These are phyloP conservation scores for Trichoderma guizhouense DNA, from an alignment of 2,329 filamentous ascomycete genomes.

Conservation along the genomic window DNA sequence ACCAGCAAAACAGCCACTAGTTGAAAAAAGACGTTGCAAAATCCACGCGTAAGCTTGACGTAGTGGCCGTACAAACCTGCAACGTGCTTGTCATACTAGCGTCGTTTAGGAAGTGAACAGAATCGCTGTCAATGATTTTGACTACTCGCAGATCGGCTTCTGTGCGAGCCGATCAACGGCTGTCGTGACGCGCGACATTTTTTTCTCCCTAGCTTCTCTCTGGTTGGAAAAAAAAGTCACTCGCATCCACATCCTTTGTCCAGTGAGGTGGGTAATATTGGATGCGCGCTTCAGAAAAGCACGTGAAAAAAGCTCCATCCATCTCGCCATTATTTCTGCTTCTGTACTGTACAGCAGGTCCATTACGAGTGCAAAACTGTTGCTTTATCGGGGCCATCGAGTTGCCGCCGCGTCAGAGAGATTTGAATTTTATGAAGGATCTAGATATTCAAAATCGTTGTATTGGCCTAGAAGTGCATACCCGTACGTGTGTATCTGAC, in stretches of 20 bases:
- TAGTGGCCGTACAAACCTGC: background rate
- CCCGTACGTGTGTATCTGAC: background rate
- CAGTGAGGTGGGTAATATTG: conserved; percentile 1
- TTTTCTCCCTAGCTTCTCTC: background rate
- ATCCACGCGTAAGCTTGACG: conserved; percentile 9
- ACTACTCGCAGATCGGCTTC: conserved; percentile 2
- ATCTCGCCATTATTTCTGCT: background rate
- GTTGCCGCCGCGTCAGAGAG: background rate
- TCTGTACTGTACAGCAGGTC: background rate
- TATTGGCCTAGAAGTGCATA: background rate
- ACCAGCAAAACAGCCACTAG: background rate
- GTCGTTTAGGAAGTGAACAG: background rate
- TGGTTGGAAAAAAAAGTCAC: background rate
- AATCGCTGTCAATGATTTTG: background rate
- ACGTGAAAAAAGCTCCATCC: conserved; percentile 4
- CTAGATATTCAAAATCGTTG: background rate
- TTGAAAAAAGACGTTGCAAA: background rate
- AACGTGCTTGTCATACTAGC: background rate
- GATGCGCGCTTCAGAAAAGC: background rate
- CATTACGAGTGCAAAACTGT: background rate
- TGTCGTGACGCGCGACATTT: conserved; percentile 14
- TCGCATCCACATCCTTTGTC: conserved; percentile 1
- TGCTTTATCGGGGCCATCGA: background rate
- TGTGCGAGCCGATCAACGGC: background rate
- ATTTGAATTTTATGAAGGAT: background rate